These are phyloP conservation scores for Vachellia collinsii DNA, from an alignment of 306 rosid genomes.

Conservation along the genomic window DNA sequence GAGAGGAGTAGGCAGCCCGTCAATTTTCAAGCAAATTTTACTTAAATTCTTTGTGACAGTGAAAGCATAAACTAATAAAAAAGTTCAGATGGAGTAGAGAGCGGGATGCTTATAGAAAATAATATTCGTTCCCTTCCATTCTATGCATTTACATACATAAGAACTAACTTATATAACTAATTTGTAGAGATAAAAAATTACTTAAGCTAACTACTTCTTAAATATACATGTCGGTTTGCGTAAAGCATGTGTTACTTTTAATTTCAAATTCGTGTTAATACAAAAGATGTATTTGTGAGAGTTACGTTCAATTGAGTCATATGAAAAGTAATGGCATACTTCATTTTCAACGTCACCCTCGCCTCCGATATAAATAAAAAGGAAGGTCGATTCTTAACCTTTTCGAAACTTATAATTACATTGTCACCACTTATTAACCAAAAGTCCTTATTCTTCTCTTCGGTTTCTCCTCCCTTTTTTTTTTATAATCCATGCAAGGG, in stretches of 20 bases:
- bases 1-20: conserved; percentile 20
- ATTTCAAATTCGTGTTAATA: too few relatives aligned
- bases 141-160: too few relatives aligned
- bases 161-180: too few relatives aligned
- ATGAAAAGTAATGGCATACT: neutral
- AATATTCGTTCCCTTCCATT: too few relatives aligned
- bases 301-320: too few relatives aligned
- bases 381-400: neutral
- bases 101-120: neutral
- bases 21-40: conserved; percentile 25
- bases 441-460: neutral
- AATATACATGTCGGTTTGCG: too few relatives aligned
- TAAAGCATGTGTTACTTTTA: too few relatives aligned
- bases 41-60: conserved; percentile 26
- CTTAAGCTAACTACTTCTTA: too few relatives aligned
- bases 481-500: neutral
- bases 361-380: neutral
- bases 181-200: too few relatives aligned
- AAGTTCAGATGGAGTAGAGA: neutral
- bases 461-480: neutral
- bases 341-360: neutral
- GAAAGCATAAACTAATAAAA: conserved; percentile 30
- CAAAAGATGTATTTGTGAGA: too few relatives aligned
- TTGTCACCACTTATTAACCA: neutral
- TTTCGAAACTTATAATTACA: neutral